phyloP scores from a whole-genome alignment of 306 rosid genomes.

The Argentina anserina region DNA sequence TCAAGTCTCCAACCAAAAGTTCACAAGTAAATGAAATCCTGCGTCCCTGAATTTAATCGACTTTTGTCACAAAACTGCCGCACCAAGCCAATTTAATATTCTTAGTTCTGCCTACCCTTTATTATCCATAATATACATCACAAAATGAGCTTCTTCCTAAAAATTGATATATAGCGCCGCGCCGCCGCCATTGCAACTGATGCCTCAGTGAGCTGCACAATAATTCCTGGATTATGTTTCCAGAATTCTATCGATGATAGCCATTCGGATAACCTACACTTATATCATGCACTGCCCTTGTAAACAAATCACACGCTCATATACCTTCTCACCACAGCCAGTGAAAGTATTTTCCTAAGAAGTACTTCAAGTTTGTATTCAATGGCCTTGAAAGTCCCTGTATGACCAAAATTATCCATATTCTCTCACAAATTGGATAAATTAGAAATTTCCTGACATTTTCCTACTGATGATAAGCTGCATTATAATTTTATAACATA shows the following conservation, averaged over 20 bases:
- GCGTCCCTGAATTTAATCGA: neutral
- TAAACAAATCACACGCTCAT: neutral
- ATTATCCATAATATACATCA: neutral
- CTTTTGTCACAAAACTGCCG: neutral
- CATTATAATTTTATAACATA: neutral
- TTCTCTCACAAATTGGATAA: neutral
- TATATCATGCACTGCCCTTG: neutral
- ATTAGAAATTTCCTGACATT: neutral
- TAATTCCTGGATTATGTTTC: neutral
- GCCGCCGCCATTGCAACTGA: neutral
- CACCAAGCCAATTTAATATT: neutral
- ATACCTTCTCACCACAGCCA: neutral
- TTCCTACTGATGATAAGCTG: neutral
- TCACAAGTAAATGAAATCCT: neutral
- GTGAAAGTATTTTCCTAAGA: neutral
- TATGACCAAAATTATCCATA: neutral
- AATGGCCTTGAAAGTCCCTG: neutral
- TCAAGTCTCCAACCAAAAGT: slow-evolving; percentile 3
- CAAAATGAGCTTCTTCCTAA: neutral
- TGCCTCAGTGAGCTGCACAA: neutral
- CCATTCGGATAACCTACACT: neutral
- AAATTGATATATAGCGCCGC: neutral
- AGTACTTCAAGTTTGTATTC: neutral
- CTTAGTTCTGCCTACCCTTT: neutral
- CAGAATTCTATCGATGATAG: neutral